phyloP scores from a whole-genome alignment of 192 early-diverging fungal species.

The Backusella tuberculispora region DNA sequence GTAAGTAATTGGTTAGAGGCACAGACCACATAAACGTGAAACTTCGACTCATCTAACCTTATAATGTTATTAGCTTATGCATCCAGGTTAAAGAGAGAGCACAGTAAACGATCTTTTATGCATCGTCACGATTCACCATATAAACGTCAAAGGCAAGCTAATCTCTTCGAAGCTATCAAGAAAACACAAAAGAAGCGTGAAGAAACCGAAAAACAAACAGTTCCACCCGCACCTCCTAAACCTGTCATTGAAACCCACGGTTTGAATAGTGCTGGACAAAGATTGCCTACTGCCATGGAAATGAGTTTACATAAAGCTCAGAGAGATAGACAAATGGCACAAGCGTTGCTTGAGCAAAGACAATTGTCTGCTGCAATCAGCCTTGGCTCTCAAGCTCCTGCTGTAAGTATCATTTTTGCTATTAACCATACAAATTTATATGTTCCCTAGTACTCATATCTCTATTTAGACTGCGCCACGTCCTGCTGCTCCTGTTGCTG shows the following conservation, averaged over 20 bases:
- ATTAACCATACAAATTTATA: not conserved
- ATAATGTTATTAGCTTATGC: conserved; percentile 27
- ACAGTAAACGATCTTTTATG: conserved; percentile 27
- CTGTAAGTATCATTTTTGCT: conserved; percentile 35
- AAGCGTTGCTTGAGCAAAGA: conserved; percentile 52
- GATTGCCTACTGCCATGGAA: conserved; percentile 54
- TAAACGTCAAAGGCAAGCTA: conserved; percentile 56
- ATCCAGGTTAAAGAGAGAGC: conserved; percentile 30
- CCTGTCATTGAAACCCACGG: conserved; percentile 48
- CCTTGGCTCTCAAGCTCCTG: conserved; percentile 43
- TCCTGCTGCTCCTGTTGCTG: conserved; percentile 25
- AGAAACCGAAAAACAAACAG: conserved; percentile 40
- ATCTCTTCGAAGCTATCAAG: conserved; percentile 64
- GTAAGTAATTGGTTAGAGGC: conserved; percentile 9
- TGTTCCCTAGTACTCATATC: not conserved
- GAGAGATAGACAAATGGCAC: conserved; percentile 53
- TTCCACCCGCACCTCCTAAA: conserved; percentile 43
- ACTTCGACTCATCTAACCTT: not conserved
- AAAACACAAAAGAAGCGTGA: conserved; percentile 61
- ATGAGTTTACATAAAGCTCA: conserved; percentile 55
- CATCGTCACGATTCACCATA: conserved; percentile 32
- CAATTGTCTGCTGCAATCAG: conserved; percentile 46
- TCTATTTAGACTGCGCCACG: conserved; percentile 7
- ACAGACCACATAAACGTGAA: not conserved
- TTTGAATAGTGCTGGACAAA: conserved; percentile 25